A percentile compares a stretch with the other conserved stretches of the same genome.
These are phyloP conservation scores for Ogataea sp. DNA, from an alignment of 805 yeast genomes.

Conservation along the genomic window DNA sequence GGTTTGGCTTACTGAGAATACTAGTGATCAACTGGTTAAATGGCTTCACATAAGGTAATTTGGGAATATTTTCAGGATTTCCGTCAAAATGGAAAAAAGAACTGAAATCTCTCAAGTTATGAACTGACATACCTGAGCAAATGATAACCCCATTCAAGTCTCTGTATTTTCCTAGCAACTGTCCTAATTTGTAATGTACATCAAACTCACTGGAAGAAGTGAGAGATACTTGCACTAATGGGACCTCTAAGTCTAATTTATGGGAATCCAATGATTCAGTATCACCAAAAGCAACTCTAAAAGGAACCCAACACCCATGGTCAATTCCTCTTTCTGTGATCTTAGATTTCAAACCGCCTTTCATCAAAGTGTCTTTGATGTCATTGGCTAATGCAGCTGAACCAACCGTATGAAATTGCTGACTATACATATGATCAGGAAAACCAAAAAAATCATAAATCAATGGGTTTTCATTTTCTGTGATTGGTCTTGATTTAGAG, in stretches of 20 bases:
- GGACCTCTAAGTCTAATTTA: slow-evolving; percentile 36
- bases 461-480: slow-evolving; percentile 40
- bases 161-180: slow-evolving; percentile 42
- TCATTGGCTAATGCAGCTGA: slow-evolving; percentile 34
- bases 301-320: slow-evolving; percentile 81
- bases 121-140: slow-evolving; percentile 76
- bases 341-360: slow-evolving; percentile 35
- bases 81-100: slow-evolving; percentile 14
- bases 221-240: slow-evolving; percentile 44
- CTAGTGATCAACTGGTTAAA: slow-evolving; percentile 41
- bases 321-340: slow-evolving; percentile 60
- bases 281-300: slow-evolving; percentile 58
- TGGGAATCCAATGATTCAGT: slow-evolving; percentile 24
- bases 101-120: slow-evolving; percentile 54
- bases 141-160: slow-evolving; percentile 44
- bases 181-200: slow-evolving; percentile 46
- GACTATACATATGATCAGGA: slow-evolving; percentile 55
- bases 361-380: slow-evolving; percentile 32
- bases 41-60: slow-evolving; percentile 39
- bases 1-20: slow-evolving; percentile 25
- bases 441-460: slow-evolving; percentile 74
- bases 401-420: slow-evolving; percentile 47
- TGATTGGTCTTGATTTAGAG: slow-evolving; percentile 7
- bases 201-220: slow-evolving; percentile 33
- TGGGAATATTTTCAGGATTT: slow-evolving; percentile 5